These are phyloP conservation scores for Tylopilus rubrobrunneus DNA, from an alignment of 768 basidiomycete genomes.

Conservation along the genomic window DNA sequence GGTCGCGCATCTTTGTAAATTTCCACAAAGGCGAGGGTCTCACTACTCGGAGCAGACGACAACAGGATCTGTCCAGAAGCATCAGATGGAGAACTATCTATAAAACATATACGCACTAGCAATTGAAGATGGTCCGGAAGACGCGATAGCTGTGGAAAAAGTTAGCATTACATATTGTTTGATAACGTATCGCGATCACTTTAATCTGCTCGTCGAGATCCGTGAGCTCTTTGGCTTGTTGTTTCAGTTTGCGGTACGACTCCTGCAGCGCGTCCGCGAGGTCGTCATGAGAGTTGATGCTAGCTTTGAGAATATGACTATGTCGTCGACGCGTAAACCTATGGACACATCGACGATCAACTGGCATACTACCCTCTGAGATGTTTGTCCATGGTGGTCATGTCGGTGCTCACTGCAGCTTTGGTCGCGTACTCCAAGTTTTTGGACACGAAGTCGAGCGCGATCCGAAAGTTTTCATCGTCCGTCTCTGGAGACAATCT, in stretches of 20 bases:
- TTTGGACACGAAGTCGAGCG: constrained; percentile 56
- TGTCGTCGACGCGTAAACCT: constrained; percentile 11
- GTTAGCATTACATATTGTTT: constrained; percentile 2
- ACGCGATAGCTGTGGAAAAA: constrained; percentile 41
- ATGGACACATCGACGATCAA: constrained; percentile 1
- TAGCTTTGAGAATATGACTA: constrained; percentile 65
- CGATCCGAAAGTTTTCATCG: constrained; percentile 42
- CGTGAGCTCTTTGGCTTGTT: constrained; percentile 42
- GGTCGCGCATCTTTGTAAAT: constrained; percentile 42
- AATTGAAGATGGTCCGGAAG: constrained; percentile 73
- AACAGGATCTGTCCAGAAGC: constrained; percentile 45
- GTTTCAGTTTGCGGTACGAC: constrained; percentile 50
- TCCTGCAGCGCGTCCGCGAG: constrained; percentile 58
- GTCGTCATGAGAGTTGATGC: constrained; percentile 58
- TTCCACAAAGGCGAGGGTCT: constrained; percentile 53
- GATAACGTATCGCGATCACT: constrained; percentile 30
- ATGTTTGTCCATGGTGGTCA: constrained; percentile 50
- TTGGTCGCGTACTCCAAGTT: constrained; percentile 57
- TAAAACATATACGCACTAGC: constrained; percentile 44
- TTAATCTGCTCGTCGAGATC: constrained; percentile 69
- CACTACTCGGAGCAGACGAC: constrained; percentile 46
- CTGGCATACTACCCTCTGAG: constrained; percentile 44
- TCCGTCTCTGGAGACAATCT: constrained; percentile 43
- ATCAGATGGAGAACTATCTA: not conserved
- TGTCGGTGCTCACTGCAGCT: constrained; percentile 53